Evolutionary conservation across 495 filamentous ascomycete genomes (phyloP), one percentile per base, ranked within the genome.

Genomic region (Barbatosphaeria neglecta): DNA sequence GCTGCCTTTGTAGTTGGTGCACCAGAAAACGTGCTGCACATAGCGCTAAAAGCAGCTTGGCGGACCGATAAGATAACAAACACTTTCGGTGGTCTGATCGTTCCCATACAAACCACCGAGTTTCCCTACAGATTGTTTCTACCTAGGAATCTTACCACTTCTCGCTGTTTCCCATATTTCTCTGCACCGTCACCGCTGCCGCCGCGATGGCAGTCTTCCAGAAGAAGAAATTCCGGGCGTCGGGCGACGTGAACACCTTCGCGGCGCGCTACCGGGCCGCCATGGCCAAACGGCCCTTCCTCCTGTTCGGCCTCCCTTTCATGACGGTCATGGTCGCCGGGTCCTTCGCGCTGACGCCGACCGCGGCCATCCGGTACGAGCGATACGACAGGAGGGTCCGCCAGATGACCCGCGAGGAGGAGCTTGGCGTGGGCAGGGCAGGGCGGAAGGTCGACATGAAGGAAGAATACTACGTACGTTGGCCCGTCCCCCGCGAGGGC

Each of bases 281-380:
- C 44, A 73, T 95, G 33, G 59, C 70, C 17, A 79, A 75, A 50
- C 86, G 85, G 53, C 92, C 92, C 1, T 99, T 99, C 65, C 68
- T 90, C 31, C 76, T 96, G 44, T 99, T 99, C 63, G 92, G 92
- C 6, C 71, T 97, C n/a, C 92, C 92, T 13, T 99, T 99, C 67
- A 76, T 97, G 56, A 67, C 74, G 37, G 81, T 90, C 28, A 95
- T 99, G 54, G 81, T 99, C n/a, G 89, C 83, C 4, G 92, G 87
- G 0, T 93, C 86, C 7, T 99, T 99, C 65, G 83, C 90, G 50
- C 75, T 99, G 13, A 95, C 90, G 0, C 92, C 93, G 2, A 92
- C 89, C 2, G 87, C 92, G 6, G 93, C 92, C 5, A 67, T 99
- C 24, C 76, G 93, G 33, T 99, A 96, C 65, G 92, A 97, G 67